Base-by-base conservation (phyloP, 2,329 filamentous ascomycete species). In the Orbilia blumenaviensis region DNA sequence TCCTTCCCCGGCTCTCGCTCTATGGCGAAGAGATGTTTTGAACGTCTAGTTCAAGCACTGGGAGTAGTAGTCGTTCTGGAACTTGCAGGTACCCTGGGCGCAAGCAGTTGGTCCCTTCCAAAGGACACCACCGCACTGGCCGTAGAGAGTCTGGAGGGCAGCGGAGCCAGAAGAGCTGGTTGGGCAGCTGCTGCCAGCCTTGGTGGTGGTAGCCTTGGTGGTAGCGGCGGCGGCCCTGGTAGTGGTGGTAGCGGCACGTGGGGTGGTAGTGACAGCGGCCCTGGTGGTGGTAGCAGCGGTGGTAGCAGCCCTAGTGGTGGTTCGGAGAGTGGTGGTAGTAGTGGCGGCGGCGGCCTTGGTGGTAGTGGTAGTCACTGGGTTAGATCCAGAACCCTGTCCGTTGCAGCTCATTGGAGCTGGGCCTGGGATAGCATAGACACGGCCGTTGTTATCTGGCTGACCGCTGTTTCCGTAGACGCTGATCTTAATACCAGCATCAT, bases 101-200 rank as follows among this genome's bases (percentile, higher is more conserved):
- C 85, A 86, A 3, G 74, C 48, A 5, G 82, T 84, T 14, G 84
- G 62, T n/a, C 85, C 85, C 1, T 79, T 82, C 79, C 80, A 85
- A 67, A 81, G 82, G 14, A 79, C 80, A 8, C 85, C 85, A 78
- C 85, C 85, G 79, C 84, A 86, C 80, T 85, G 85, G 2, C 81
- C 69, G 36, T 67, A 75, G 27, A 82, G 73, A 82, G 85, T 41
- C 80, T 81, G 66, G 58, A 42, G 46, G 42, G 25, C 38, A n/a
- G 36, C 61, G n/a, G 66, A 60, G 25, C 27, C 36, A 32, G 63
- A 63, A 8, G 66, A 58, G 50, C 29, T 54, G 50, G 58, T 60
- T 34, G 63, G 50, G 60, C 66, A 21, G 66, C 38, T 38, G 16
- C 10, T 54, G 23, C 44, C 46, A 2, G 46, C 36, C 16, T 50